Percentiles rank a stretch among this genome's conserved stretches.
These are phyloP conservation scores for Nakaseomyces uthaithaninus DNA, from an alignment of 1,139 yeast species.

Conservation along the genomic window DNA sequence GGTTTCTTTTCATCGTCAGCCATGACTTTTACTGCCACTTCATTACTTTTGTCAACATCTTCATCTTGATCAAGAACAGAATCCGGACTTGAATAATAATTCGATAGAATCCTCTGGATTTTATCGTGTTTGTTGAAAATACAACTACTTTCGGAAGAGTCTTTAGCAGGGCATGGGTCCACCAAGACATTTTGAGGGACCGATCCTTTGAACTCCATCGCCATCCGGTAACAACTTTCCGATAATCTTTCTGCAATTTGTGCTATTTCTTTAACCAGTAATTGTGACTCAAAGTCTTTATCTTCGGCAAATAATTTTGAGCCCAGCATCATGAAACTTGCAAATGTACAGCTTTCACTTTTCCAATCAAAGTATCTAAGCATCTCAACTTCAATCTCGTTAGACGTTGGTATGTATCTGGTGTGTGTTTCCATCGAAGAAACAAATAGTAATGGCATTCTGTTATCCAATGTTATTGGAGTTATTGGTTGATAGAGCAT, in stretches of 20 bases:
- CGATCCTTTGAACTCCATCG: conserved; percentile 33
- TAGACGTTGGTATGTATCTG: conserved; percentile 19
- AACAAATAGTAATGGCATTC: conserved; percentile 25
- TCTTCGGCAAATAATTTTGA: conserved; percentile 43
- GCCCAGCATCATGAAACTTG: conserved; percentile 65
- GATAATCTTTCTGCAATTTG: conserved; percentile 54
- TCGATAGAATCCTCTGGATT: conserved; percentile 3
- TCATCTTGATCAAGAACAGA: not conserved
- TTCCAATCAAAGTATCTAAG: conserved; percentile 34
- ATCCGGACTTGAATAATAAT: not conserved
- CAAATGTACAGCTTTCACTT: conserved; percentile 65
- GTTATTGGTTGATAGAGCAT: conserved; percentile 40
- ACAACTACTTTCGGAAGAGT: conserved; percentile 23
- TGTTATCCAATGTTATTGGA: conserved; percentile 21
- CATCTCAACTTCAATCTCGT: conserved; percentile 23
- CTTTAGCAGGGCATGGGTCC: conserved; percentile 32
- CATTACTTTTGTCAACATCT: not conserved
- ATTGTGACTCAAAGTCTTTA: conserved; percentile 1
- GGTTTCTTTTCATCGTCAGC: not conserved
- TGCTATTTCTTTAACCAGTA: conserved; percentile 40
- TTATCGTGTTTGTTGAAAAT: conserved; percentile 22
- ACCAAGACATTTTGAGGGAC: conserved; percentile 40
- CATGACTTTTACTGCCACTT: conserved; percentile 3
- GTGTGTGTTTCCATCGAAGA: conserved; percentile 18
- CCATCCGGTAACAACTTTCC: conserved; percentile 54